phyloP scores from a whole-genome alignment of 2,329 filamentous ascomycete species.

The Venturia nashicola region DNA sequence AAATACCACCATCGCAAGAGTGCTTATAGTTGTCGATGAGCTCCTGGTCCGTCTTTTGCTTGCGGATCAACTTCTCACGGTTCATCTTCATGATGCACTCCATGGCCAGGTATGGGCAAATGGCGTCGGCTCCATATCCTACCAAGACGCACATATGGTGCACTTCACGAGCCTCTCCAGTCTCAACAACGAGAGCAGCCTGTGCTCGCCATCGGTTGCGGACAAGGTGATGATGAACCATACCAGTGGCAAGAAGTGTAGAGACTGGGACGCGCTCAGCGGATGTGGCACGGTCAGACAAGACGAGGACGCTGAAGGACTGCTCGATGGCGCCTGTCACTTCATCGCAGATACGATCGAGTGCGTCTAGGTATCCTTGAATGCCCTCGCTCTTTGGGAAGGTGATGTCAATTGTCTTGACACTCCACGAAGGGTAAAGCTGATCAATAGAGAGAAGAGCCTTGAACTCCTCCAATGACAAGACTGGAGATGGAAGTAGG shows the following conservation, averaged over 20 bases:
- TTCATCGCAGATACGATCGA: conserved; percentile 80
- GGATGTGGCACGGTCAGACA: conserved; percentile 80
- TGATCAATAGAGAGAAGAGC: conserved; percentile 65
- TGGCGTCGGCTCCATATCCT: conserved; percentile 85
- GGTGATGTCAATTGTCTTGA: conserved; percentile 83
- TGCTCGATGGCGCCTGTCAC: conserved; percentile 73
- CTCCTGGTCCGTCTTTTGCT: conserved; percentile 68
- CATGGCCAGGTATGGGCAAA: conserved; percentile 90
- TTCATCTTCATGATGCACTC: conserved; percentile 97
- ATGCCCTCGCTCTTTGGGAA: conserved; percentile 79
- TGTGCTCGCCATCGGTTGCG: conserved; percentile 92
- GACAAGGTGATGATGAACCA: conserved; percentile 91
- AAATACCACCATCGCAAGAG: conserved; percentile 87
- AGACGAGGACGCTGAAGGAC: conserved; percentile 71
- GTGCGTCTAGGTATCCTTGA: conserved; percentile 71
- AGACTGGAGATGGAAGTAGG: conserved; percentile 74
- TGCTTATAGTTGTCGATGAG: conserved; percentile 95
- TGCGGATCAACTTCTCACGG: conserved; percentile 82
- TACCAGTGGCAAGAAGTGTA: conserved; percentile 73
- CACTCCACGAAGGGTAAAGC: conserved; percentile 68
- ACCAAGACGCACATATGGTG: conserved; percentile 98
- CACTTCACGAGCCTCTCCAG: conserved; percentile 89
- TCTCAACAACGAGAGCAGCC: conserved; percentile 79
- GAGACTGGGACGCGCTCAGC: conserved; percentile 76
- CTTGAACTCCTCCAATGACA: conserved; percentile 86